phyloP scores from a whole-genome alignment of 2,329 filamentous ascomycete genomes.

The Verruconis gallopava region DNA sequence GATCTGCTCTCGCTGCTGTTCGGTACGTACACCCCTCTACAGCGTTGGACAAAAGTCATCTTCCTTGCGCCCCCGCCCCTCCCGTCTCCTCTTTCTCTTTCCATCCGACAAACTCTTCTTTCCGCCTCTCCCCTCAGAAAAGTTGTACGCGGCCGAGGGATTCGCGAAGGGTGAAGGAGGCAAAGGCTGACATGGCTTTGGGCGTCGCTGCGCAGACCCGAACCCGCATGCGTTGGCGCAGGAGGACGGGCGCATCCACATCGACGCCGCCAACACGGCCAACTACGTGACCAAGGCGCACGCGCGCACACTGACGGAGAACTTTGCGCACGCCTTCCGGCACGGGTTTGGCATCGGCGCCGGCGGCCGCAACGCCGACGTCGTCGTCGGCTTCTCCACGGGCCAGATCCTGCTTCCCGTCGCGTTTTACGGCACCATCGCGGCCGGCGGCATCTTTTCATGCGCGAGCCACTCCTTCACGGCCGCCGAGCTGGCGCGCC shows the following conservation, averaged over 20 bases:
- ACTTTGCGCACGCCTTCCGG: constrained; percentile 45
- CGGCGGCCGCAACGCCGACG: constrained; percentile 31
- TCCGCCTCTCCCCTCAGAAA: too few relatives aligned
- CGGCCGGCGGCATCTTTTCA: constrained; percentile 47
- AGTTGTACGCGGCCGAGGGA: too few relatives aligned
- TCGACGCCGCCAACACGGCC: constrained; percentile 43
- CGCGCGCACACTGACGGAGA: constrained; percentile 35
- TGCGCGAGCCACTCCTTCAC: constrained; percentile 40
- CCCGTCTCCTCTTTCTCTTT: too few relatives aligned
- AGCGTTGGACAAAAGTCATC: too few relatives aligned
- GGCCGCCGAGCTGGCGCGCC: constrained; percentile 36
- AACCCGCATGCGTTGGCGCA: not conserved
- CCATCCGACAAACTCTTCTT: too few relatives aligned
- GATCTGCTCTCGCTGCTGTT: constrained; percentile 2
- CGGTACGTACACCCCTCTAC: not conserved
- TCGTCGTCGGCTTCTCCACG: constrained; percentile 42
- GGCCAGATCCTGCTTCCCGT: constrained; percentile 43
- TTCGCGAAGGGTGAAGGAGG: too few relatives aligned
- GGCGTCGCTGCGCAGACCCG: not conserved
- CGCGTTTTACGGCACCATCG: constrained; percentile 44
- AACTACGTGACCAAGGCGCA: constrained; percentile 40
- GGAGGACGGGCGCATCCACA: constrained; percentile 30
- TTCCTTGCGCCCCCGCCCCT: too few relatives aligned
- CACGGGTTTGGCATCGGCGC: constrained; percentile 39
- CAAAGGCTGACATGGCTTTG: too few relatives aligned